phyloP scores from a whole-genome alignment of 2,329 filamentous ascomycete species.

The Claviceps spartinae region DNA sequence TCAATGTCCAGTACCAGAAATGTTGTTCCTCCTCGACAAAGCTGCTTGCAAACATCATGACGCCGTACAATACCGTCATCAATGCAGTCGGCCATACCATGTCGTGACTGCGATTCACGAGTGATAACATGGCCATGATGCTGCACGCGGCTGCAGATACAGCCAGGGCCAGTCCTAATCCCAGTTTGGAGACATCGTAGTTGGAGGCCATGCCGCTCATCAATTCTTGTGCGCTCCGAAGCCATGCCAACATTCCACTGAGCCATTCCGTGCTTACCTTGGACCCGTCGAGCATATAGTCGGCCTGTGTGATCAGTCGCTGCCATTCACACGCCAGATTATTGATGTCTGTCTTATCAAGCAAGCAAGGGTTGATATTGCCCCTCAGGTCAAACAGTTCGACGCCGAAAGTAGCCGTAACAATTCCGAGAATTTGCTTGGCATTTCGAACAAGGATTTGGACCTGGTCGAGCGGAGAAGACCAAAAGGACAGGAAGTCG shows the following conservation, averaged over 20 bases:
- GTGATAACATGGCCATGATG: conserved; percentile 5
- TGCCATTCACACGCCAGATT: conserved; percentile 58
- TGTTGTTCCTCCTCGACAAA: conserved; percentile 98
- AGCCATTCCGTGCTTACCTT: conserved; percentile 27
- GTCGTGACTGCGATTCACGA: conserved; percentile 7
- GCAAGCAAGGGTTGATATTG: conserved; percentile 22
- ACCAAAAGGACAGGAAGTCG: conserved; percentile 68
- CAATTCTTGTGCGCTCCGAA: conserved; percentile 56
- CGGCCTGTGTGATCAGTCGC: conserved; percentile 15
- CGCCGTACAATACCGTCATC: conserved; percentile 41
- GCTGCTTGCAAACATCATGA: conserved; percentile 96
- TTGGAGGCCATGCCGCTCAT: conserved; percentile 89
- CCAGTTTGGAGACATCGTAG: conserved; percentile 59
- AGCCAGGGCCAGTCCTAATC: conserved; percentile 28
- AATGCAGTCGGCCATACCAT: conserved; percentile 40
- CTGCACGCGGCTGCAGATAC: conserved; percentile 16
- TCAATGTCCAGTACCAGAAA: conserved; percentile 89
- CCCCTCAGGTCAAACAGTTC: conserved; percentile 26
- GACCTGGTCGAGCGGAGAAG: conserved; percentile 34
- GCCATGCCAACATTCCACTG: conserved; percentile 42
- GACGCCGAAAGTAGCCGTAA: conserved; percentile 55
- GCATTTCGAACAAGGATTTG: conserved; percentile 67
- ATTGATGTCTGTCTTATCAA: conserved; percentile 29
- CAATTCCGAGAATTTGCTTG: conserved; percentile 63
- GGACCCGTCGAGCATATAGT: conserved; percentile 9